A percentile compares a stretch with the other conserved stretches of the same genome.
These are phyloP conservation scores for Fraxinus excelsior DNA, from an alignment of 257 asterid genomes.

Conservation along the genomic window DNA sequence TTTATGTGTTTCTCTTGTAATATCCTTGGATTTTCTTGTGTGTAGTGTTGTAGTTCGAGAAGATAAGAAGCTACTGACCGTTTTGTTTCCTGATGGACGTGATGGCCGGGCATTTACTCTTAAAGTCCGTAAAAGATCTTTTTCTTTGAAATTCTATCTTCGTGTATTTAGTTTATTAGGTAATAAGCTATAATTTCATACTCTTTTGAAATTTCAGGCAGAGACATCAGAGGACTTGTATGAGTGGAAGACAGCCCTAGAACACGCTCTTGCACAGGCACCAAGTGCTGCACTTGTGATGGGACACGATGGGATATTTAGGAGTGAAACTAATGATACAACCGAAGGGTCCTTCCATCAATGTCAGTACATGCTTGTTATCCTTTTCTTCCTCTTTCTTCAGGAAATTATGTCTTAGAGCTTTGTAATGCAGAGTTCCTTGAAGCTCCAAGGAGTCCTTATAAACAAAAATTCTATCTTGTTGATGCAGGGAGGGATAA, in stretches of 20 bases:
- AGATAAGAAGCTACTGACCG: slow-evolving; percentile 84
- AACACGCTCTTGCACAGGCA: slow-evolving; percentile 87
- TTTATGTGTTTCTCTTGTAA: slow-evolving; percentile 20
- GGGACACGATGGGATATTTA: slow-evolving; percentile 92
- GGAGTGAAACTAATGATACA: slow-evolving; percentile 66
- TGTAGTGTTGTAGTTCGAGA: slow-evolving; percentile 93
- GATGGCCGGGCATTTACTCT: slow-evolving; percentile 95
- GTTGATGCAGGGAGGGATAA: slow-evolving; percentile 81
- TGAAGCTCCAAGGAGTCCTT: not conserved
- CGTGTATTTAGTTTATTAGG: not conserved
- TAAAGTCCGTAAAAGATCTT: slow-evolving; percentile 49
- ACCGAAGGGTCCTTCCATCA: slow-evolving; percentile 77
- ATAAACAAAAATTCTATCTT: slow-evolving; percentile 4
- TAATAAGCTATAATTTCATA: slow-evolving; percentile 9
- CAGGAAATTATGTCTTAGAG: not conserved
- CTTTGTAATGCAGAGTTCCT: slow-evolving; percentile 9
- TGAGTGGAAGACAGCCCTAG: slow-evolving; percentile 94
- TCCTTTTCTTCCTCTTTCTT: slow-evolving; percentile 15
- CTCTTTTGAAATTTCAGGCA: slow-evolving; percentile 55
- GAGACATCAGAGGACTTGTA: slow-evolving; percentile 86
- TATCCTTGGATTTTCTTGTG: slow-evolving; percentile 26
- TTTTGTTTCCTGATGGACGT: slow-evolving; percentile 92
- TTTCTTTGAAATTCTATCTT: not conserved
- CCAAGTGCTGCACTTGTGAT: slow-evolving; percentile 91
- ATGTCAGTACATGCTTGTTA: slow-evolving; percentile 47